phyloP scores from a whole-genome alignment of 495 filamentous ascomycete genomes.

The Aspergillus ostianus region DNA sequence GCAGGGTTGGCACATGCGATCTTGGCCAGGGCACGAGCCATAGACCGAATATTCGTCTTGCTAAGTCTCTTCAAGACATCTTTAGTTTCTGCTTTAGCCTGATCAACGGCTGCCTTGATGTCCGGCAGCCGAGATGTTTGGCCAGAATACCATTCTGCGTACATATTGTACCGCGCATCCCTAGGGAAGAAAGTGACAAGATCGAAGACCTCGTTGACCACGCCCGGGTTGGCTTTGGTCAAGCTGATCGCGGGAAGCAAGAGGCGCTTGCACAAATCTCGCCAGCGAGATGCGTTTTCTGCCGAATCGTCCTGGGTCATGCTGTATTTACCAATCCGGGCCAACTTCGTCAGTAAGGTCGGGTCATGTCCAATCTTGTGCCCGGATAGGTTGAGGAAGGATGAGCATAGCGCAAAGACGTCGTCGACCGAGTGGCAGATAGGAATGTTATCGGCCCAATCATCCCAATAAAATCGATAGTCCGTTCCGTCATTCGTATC shows the following conservation, averaged over 20 bases:
- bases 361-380: slow-evolving; percentile 86
- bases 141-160: slow-evolving; percentile 87
- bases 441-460: slow-evolving; percentile 92
- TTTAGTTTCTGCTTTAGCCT: slow-evolving; percentile 72
- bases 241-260: slow-evolving; percentile 83
- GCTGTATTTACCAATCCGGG: slow-evolving; percentile 75
- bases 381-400: slow-evolving; percentile 79
- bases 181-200: slow-evolving; percentile 76
- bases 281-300: slow-evolving; percentile 69
- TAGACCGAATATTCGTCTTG: slow-evolving; percentile 76
- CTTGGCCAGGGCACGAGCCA: slow-evolving; percentile 84
- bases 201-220: slow-evolving; percentile 80
- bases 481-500: slow-evolving; percentile 69
- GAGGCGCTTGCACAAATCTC: slow-evolving; percentile 74
- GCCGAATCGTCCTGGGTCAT: slow-evolving; percentile 67
- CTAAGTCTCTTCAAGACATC: slow-evolving; percentile 81
- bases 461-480: slow-evolving; percentile 95
- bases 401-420: slow-evolving; percentile 81
- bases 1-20: slow-evolving; percentile 83
- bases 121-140: slow-evolving; percentile 72
- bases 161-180: slow-evolving; percentile 79
- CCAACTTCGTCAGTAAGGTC: slow-evolving; percentile 71
- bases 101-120: slow-evolving; percentile 74
- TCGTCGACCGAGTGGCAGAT: slow-evolving; percentile 88
- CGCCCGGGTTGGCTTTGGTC: slow-evolving; percentile 73